These are phyloP conservation scores for Heliamphora exappendiculata DNA, from an alignment of 148 eudicot genomes.

Conservation along the genomic window DNA sequence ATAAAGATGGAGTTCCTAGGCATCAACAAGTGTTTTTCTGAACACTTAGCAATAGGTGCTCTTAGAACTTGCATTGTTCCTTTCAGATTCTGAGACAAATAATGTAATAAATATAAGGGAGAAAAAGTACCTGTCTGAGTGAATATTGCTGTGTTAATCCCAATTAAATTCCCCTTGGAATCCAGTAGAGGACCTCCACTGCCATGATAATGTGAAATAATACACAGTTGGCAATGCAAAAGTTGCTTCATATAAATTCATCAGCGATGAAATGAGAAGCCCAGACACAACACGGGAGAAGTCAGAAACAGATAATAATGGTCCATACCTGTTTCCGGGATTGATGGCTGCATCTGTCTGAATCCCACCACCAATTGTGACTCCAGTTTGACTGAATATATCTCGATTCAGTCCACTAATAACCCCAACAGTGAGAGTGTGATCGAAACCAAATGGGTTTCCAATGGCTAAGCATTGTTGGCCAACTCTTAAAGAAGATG, in stretches of 20 bases:
- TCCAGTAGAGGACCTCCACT: slow-evolving; percentile 97
- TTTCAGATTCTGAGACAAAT: not conserved
- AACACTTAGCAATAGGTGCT: not conserved
- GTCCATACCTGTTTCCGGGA: slow-evolving; percentile 86
- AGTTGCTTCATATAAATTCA: not conserved
- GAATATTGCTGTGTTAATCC: slow-evolving; percentile 94
- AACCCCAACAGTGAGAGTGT: slow-evolving; percentile 96
- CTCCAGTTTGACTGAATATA: slow-evolving; percentile 92
- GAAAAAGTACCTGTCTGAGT: slow-evolving; percentile 75
- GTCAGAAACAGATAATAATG: slow-evolving; percentile 1
- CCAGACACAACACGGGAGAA: not conserved
- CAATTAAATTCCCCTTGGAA: slow-evolving; percentile 87
- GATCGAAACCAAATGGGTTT: slow-evolving; percentile 99
- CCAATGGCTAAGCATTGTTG: slow-evolving; percentile 98
- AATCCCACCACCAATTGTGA: slow-evolving; percentile 94
- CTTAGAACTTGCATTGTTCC: not conserved
- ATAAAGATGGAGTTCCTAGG: not conserved
- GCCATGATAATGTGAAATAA: slow-evolving; percentile 18
- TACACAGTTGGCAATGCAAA: slow-evolving; percentile 4
- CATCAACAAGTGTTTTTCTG: not conserved
- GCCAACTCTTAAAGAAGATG: slow-evolving; percentile 82
- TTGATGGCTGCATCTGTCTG: slow-evolving; percentile 99
- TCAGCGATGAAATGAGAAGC: not conserved
- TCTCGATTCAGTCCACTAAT: slow-evolving; percentile 93
- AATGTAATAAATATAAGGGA: not conserved